Conservation (phyloP, 805 yeast genomes). For the Cyberlindnera lachancei region DNA sequence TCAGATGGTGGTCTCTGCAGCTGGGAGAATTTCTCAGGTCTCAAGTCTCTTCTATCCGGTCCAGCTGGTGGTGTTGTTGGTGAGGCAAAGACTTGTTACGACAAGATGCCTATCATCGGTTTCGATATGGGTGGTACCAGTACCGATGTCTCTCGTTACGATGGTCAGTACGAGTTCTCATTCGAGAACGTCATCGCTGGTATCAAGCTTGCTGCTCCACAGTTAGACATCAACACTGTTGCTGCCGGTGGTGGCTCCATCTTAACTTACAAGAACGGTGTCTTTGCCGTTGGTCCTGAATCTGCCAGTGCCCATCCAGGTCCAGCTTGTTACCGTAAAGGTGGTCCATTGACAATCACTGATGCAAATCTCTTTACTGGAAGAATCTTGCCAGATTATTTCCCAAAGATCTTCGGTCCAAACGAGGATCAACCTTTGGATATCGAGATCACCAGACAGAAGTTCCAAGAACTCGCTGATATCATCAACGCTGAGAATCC, state of each 20-base stretch:
- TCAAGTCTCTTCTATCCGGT: conserved; percentile 46
- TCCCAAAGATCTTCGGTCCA: conserved; percentile 41
- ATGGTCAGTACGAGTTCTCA: conserved; percentile 23
- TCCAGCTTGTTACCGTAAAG: conserved; percentile 41
- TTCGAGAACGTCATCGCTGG: conserved; percentile 32
- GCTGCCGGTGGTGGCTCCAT: conserved; percentile 34
- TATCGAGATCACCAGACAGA: conserved; percentile 24
- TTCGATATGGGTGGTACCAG: conserved; percentile 38
- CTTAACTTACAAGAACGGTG: conserved; percentile 26
- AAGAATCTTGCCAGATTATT: conserved; percentile 32
- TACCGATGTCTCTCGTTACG: conserved; percentile 31
- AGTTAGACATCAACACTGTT: conserved; percentile 30
- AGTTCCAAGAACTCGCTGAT: conserved; percentile 31
- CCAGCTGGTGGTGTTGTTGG: conserved; percentile 63
- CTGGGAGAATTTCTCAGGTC: conserved; percentile 44
- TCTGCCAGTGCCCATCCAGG: conserved; percentile 42
- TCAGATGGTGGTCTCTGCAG: conserved; percentile 52
- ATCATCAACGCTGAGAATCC: conserved; percentile 29
- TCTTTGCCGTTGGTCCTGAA: conserved; percentile 39
- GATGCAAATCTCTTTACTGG: conserved; percentile 40
- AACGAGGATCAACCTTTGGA: conserved; percentile 34
- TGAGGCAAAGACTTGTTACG: conserved; percentile 45
- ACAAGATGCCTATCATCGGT: conserved; percentile 29
- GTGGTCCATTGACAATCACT: conserved; percentile 40
- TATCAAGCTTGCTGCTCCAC: conserved; percentile 33